Conservation (phyloP, 2,329 filamentous ascomycete genomes). For the Fusarium xylarioides region DNA sequence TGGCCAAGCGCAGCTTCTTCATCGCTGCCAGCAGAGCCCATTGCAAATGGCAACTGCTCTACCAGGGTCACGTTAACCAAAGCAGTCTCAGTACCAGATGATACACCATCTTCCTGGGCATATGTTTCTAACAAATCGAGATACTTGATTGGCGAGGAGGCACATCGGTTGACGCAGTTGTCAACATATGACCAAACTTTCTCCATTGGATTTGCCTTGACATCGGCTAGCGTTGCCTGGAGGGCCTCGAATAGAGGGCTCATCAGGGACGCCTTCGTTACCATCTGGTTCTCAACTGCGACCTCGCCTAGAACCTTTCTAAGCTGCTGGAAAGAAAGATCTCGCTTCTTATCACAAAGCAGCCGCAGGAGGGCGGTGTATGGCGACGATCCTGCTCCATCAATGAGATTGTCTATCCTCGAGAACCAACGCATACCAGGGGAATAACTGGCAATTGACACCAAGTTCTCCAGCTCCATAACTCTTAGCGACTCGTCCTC, state of each 20-base stretch:
- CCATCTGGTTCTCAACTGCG: constrained; percentile 71
- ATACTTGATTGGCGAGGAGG: constrained; percentile 82
- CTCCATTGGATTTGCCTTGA: constrained; percentile 44
- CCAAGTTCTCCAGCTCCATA: constrained; percentile 82
- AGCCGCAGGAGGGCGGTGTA: constrained; percentile 74
- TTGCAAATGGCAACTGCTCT: constrained; percentile 80
- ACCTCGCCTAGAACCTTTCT: constrained; percentile 67
- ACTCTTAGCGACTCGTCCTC: constrained; percentile 65
- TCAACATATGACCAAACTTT: constrained; percentile 78
- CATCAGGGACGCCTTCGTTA: constrained; percentile 62
- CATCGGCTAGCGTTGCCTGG: constrained; percentile 32
- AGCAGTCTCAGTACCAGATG: constrained; percentile 53
- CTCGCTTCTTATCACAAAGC: constrained; percentile 44
- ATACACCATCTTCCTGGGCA: constrained; percentile 42
- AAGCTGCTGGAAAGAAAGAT: constrained; percentile 54
- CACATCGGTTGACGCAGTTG: constrained; percentile 81
- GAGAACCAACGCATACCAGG: constrained; percentile 92
- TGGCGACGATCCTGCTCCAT: constrained; percentile 61
- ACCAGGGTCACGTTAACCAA: constrained; percentile 73
- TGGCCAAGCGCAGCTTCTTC: constrained; percentile 59
- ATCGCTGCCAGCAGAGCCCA: constrained; percentile 58
- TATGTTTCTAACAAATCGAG: constrained; percentile 72
- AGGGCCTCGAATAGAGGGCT: constrained; percentile 55
- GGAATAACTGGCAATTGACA: constrained; percentile 82
- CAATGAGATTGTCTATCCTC: constrained; percentile 69